phyloP scores from a whole-genome alignment of 1,139 yeast species.

The Yamadazyma oceani region DNA sequence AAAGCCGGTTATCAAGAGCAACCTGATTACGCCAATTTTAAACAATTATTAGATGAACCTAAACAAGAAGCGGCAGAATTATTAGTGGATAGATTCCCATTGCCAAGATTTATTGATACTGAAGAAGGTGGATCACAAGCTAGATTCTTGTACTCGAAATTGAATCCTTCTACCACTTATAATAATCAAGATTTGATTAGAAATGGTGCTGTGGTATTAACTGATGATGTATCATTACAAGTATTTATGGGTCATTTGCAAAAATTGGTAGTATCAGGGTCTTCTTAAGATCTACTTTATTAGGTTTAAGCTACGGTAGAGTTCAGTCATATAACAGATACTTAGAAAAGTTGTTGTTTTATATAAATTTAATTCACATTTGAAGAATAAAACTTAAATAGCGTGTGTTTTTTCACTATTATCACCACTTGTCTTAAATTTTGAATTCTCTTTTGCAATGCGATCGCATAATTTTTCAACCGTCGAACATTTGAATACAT shows the following conservation, averaged over 20 bases:
- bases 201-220: constrained; percentile 78
- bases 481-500: not conserved
- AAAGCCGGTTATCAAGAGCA: constrained; percentile 92
- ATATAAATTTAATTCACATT: too few species aligned
- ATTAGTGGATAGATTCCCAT: constrained; percentile 77
- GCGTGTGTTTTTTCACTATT: too few species aligned
- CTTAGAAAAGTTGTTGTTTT: constrained; percentile 1
- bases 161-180: constrained; percentile 89
- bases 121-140: constrained; percentile 99
- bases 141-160: constrained; percentile 88
- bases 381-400: too few species aligned
- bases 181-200: constrained; percentile 55
- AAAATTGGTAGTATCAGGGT: constrained; percentile 68
- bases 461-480: not conserved
- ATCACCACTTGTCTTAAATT: too few species aligned
- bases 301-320: too few species aligned
- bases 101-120: constrained; percentile 60
- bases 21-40: constrained; percentile 86
- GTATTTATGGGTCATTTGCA: constrained; percentile 89
- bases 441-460: too few species aligned
- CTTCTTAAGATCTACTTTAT: constrained; percentile 22
- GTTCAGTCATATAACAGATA: not conserved
- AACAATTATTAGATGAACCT: constrained; percentile 83
- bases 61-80: constrained; percentile 90
- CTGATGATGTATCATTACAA: constrained; percentile 92